Conservation (phyloP, 2,329 filamentous ascomycete species). For the Exophiala oligosperma region DNA sequence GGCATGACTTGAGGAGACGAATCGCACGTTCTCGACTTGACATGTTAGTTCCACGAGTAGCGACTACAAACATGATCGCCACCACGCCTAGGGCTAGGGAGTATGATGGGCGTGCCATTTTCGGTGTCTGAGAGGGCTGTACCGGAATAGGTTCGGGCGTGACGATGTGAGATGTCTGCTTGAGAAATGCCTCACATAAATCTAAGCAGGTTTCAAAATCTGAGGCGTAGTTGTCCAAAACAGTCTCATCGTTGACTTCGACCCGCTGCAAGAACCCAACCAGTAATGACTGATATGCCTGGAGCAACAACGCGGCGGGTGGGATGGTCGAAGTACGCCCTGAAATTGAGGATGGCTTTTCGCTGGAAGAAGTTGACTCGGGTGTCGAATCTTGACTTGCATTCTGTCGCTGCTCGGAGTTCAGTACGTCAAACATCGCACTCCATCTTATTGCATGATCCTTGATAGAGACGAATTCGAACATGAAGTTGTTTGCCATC, state of each 20-base stretch:
- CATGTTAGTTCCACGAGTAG: slow-evolving; percentile 64
- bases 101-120: slow-evolving; percentile 41
- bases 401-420: background rate
- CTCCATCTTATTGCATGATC: slow-evolving; percentile 2
- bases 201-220: slow-evolving; percentile 14
- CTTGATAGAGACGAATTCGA: slow-evolving; percentile 8
- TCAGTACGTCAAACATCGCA: slow-evolving; percentile 1
- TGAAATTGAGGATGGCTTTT: background rate
- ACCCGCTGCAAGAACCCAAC: slow-evolving; percentile 7
- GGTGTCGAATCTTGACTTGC: slow-evolving; percentile 1
- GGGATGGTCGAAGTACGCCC: background rate
- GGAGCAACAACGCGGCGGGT: slow-evolving; percentile 4
- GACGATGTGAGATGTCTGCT: slow-evolving; percentile 6
- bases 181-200: slow-evolving; percentile 14
- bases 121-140: background rate
- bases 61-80: slow-evolving; percentile 65
- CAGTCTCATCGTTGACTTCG: slow-evolving; percentile 10
- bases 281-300: slow-evolving; percentile 6
- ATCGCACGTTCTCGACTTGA: slow-evolving; percentile 61
- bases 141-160: background rate
- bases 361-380: background rate
- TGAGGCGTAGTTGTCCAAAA: slow-evolving; percentile 3
- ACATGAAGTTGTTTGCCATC: background rate
- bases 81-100: slow-evolving; percentile 65
- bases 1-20: slow-evolving; percentile 59